Base-by-base conservation (phyloP, 352 stramenopile species). In the Discostella stelligera region DNA sequence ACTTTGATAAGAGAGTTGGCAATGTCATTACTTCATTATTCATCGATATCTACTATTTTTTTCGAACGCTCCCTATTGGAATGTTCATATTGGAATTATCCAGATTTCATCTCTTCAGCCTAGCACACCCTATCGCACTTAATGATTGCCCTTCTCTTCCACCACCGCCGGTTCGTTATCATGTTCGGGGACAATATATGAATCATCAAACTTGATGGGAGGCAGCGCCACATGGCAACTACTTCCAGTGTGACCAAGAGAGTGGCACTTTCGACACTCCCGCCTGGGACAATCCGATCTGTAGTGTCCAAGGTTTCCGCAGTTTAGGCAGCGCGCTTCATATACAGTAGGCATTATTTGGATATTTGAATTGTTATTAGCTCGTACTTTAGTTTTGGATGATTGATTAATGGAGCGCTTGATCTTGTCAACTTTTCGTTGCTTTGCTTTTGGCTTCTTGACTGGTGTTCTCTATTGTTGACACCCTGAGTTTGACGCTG, bases 311-410 rank as follows among this genome's bases (percentile, higher is more conserved):
- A 67, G 21, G 16, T 67, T 54, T 39, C 71, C 71, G 32, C 71
- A 79, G 18, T 74, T 69, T 49, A 79, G 56, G 49, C 71, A 79
- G 54, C 71, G 72, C 23, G 59, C 55, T 74, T 74, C 71, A 32
- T 74, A 70, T 9, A 73, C 16, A 44, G 71, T 79, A 7, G 71
- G 71, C 71, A 79, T 79, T 32, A 10, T 44, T 44, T 44, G 37
- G 37, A 41, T 32, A 21, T 55, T 46, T 13, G 18, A 58, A 58
- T 48, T 0, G 32, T 32, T 55, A 18, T 10, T 73, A 1, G 18
- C 7, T 53, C 44, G 20, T 52, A 44, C 4, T 59, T 37, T 0
- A 60, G 65, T 64, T 41, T 64, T 56, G 25, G 63, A 61, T 55
- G 18, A 55, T 39, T 30, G 49, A 44, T 54, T 23, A 44, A 44